Evolutionary conservation across 2,329 filamentous ascomycete genomes (phyloP).

Genomic region (Hypoxylon sp.): DNA sequence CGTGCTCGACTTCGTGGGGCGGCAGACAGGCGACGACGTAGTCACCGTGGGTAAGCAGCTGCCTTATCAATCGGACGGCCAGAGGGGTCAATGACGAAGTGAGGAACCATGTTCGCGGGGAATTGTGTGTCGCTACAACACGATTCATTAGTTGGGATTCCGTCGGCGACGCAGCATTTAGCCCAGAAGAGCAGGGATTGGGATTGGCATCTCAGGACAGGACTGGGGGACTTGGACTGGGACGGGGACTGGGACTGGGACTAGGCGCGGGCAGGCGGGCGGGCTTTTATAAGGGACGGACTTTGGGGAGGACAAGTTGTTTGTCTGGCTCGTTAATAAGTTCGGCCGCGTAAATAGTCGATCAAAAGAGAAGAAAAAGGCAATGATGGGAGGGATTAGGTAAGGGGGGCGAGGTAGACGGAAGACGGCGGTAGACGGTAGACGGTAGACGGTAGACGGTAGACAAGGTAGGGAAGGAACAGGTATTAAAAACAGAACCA

Average conservation of each 20-base stretch:
- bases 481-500: slow-evolving; percentile 7
- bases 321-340: background rate
- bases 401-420: background rate
- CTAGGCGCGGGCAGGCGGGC: background rate
- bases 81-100: slow-evolving; percentile 87
- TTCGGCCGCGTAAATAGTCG: slow-evolving; percentile 18
- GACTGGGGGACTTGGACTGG: background rate
- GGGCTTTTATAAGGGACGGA: background rate
- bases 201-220: slow-evolving; percentile 25
- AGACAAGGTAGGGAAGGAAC: slow-evolving; percentile 20
- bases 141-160: slow-evolving; percentile 47
- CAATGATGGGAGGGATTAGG: background rate
- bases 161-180: slow-evolving; percentile 30
- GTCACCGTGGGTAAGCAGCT: slow-evolving; percentile 89
- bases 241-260: slow-evolving; percentile 12
- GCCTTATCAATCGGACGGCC: slow-evolving; percentile 80
- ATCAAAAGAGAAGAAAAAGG: slow-evolving; percentile 4
- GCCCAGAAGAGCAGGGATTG: slow-evolving; percentile 27
- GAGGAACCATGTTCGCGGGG: slow-evolving; percentile 90
- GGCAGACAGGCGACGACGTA: slow-evolving; percentile 86
- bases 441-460: slow-evolving; percentile 25
- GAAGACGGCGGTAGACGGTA: background rate
- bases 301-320: background rate
- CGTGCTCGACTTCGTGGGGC: slow-evolving; percentile 79
- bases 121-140: slow-evolving; percentile 68